phyloP scores from a whole-genome alignment of 768 basidiomycete genomes.

The Chlorophyllum brunneum region DNA sequence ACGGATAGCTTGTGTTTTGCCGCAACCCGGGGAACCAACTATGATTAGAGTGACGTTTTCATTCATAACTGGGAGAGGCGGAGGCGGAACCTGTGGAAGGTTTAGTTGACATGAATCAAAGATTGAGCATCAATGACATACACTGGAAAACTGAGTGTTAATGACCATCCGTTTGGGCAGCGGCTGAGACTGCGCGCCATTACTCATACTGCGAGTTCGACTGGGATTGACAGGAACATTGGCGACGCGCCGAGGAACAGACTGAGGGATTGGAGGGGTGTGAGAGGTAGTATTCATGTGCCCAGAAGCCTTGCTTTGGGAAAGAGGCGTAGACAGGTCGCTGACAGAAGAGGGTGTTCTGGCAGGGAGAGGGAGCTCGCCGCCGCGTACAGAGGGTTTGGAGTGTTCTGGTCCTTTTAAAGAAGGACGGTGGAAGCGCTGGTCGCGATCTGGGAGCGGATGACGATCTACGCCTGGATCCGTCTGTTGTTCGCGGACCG shows the following conservation, averaged over 20 bases:
- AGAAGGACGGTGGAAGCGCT: slow-evolving; percentile 46
- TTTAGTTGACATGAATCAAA: neutral
- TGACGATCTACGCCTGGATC: slow-evolving; percentile 56
- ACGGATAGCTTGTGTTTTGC: slow-evolving; percentile 79
- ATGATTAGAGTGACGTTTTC: slow-evolving; percentile 65
- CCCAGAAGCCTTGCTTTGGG: too few species aligned
- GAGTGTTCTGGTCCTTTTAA: slow-evolving; percentile 42
- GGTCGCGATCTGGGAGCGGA: slow-evolving; percentile 30
- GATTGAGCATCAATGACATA: slow-evolving; percentile 17
- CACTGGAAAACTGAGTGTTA: slow-evolving; percentile 30
- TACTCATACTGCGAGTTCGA: slow-evolving; percentile 58
- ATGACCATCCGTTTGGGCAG: slow-evolving; percentile 30
- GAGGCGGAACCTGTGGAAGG: neutral
- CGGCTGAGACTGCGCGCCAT: slow-evolving; percentile 41
- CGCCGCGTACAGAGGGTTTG: slow-evolving; percentile 43
- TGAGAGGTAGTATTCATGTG: slow-evolving; percentile 10
- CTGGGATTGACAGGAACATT: slow-evolving; percentile 29
- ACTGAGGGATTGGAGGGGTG: slow-evolving; percentile 10
- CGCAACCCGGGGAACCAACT: slow-evolving; percentile 73
- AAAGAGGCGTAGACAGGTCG: neutral
- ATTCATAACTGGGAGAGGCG: slow-evolving; percentile 5
- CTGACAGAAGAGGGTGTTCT: slow-evolving; percentile 29
- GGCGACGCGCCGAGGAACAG: neutral
- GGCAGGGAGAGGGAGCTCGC: slow-evolving; percentile 61
- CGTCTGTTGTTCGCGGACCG: slow-evolving; percentile 35